Evolutionary conservation across 2,329 filamentous ascomycete species (phyloP).

Genomic region (Neofusicoccum parvum): DNA sequence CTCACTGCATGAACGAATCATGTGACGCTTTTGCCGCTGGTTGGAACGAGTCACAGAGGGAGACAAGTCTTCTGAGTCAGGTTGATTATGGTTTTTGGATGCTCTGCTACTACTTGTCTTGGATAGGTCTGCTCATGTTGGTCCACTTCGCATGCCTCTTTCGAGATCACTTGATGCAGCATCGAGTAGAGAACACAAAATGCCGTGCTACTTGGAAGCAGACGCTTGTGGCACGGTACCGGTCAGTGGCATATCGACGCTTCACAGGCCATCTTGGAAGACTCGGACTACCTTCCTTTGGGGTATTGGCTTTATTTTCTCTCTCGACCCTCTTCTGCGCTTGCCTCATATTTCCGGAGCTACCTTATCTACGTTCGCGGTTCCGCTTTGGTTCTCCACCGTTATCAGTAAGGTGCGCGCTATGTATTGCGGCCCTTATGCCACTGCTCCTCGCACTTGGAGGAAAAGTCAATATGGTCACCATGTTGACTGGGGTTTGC

Average conservation of each 20-base stretch:
- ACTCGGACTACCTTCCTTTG: slow-evolving; percentile 27
- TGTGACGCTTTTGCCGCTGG: slow-evolving; percentile 25
- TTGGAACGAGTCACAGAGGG: slow-evolving; percentile 23
- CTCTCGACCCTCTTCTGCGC: slow-evolving; percentile 25
- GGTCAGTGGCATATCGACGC: slow-evolving; percentile 26
- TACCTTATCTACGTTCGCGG: slow-evolving; percentile 24
- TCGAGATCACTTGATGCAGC: neutral
- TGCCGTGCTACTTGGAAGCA: neutral
- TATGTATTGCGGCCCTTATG: slow-evolving; percentile 32
- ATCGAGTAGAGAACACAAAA: neutral
- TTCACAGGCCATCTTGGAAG: slow-evolving; percentile 22
- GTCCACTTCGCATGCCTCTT: slow-evolving; percentile 20
- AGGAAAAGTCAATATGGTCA: slow-evolving; percentile 35
- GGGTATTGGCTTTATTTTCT: slow-evolving; percentile 24
- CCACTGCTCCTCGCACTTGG: slow-evolving; percentile 32
- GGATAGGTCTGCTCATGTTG: slow-evolving; percentile 22
- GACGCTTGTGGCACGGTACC: slow-evolving; percentile 19
- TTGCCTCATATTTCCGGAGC: slow-evolving; percentile 27
- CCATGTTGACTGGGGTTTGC: slow-evolving; percentile 32
- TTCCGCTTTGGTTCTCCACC: slow-evolving; percentile 32
- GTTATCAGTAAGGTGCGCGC: slow-evolving; percentile 29
- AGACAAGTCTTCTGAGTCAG: slow-evolving; percentile 22
- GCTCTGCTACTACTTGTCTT: slow-evolving; percentile 26
- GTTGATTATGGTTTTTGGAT: slow-evolving; percentile 26
- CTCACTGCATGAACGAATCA: slow-evolving; percentile 23